phyloP scores from a whole-genome alignment of 2,329 filamentous ascomycete genomes.

The Trichophyton simii region DNA sequence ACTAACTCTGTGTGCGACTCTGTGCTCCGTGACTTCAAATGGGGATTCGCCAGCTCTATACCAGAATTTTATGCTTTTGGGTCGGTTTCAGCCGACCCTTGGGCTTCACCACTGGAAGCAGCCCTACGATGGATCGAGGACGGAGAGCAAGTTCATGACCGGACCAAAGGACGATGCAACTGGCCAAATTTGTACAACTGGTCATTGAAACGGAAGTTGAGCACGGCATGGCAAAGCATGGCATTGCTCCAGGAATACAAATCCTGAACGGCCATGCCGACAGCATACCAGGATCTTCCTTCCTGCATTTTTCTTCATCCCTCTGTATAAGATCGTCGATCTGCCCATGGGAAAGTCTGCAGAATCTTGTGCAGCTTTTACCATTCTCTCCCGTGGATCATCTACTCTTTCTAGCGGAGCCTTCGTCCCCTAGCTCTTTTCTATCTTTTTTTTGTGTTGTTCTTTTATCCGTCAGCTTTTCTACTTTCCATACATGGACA shows the following conservation, averaged over 20 bases:
- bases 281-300: background rate
- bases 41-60: background rate
- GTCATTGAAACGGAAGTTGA: background rate
- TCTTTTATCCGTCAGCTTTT: background rate
- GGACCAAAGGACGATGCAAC: background rate
- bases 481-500: background rate
- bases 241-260: background rate
- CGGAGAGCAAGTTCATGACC: background rate
- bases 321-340: constrained; percentile 1
- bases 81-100: background rate
- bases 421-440: background rate
- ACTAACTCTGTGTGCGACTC: background rate
- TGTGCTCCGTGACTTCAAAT: background rate
- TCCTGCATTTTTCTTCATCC: background rate
- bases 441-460: background rate
- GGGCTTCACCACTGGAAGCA: background rate
- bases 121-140: background rate
- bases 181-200: background rate
- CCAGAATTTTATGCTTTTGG: background rate
- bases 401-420: background rate
- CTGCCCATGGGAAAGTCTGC: background rate
- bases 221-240: background rate
- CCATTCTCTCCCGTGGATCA: background rate
- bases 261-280: background rate
- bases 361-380: background rate